Evolutionary conservation across 805 yeast species (phyloP).

Genomic region (Metschnikowia gruessii): DNA sequence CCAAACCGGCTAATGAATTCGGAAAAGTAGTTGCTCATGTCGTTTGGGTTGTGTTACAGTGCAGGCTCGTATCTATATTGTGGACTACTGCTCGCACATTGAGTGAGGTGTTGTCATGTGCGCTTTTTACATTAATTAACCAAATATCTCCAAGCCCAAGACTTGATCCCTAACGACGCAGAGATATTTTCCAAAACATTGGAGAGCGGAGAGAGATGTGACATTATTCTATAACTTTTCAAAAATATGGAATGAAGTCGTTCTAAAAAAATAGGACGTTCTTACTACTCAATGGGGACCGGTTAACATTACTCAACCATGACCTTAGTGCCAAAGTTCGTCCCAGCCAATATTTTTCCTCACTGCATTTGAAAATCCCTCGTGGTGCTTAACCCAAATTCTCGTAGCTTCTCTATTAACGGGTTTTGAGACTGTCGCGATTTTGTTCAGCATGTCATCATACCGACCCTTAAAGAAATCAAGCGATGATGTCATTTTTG

Average conservation of each 20-base stretch:
- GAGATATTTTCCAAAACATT: too few relatives aligned
- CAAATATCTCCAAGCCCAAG: too few relatives aligned
- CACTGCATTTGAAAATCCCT: conserved; percentile 91
- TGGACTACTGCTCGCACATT: background rate
- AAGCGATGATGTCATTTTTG: conserved; percentile 27
- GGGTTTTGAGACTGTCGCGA: conserved; percentile 9
- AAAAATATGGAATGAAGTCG: too few relatives aligned
- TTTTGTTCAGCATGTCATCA: conserved; percentile 32
- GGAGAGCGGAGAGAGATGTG: too few relatives aligned
- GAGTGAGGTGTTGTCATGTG: background rate
- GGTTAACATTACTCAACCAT: background rate
- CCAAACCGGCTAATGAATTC: conserved; percentile 31
- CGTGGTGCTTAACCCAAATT: conserved; percentile 86
- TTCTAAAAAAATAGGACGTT: background rate
- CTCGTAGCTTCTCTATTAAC: conserved; percentile 22
- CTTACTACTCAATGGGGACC: too few relatives aligned
- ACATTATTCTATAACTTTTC: too few relatives aligned
- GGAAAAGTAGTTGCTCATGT: conserved; percentile 30
- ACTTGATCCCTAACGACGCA: too few relatives aligned
- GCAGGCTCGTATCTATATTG: conserved; percentile 2
- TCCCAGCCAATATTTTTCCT: conserved; percentile 78
- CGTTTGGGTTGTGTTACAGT: background rate
- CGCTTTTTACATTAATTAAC: background rate
- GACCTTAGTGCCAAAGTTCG: conserved; percentile 48
- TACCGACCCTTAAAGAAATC: conserved; percentile 41